Conservation (phyloP, 2,329 filamentous ascomycete genomes). For the Sarocladium strictum region DNA sequence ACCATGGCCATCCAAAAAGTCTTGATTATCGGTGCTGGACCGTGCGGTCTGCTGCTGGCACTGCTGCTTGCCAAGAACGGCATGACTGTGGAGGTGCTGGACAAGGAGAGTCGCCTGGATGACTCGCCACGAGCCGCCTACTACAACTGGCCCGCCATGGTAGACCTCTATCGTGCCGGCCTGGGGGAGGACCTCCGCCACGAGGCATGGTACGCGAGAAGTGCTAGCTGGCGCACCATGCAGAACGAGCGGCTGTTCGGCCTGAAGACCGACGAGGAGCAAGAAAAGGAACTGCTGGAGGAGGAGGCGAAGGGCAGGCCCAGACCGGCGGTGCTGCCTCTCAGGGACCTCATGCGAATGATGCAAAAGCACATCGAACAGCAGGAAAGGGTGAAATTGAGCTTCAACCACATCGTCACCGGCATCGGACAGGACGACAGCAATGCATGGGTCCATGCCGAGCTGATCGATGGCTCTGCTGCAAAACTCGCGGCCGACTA, state of each 20-base stretch:
- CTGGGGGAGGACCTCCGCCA: slow-evolving; percentile 11
- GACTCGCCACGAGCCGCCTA: slow-evolving; percentile 12
- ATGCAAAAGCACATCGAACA: neutral
- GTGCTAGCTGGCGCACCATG: neutral
- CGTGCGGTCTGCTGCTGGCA: slow-evolving; percentile 18
- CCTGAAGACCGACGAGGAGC: neutral
- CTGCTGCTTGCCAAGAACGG: slow-evolving; percentile 18
- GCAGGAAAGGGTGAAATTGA: neutral
- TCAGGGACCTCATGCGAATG: neutral
- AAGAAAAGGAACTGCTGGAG: neutral
- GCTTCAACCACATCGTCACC: slow-evolving; percentile 34
- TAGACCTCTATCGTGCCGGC: slow-evolving; percentile 10
- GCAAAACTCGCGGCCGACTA: slow-evolving; percentile 42
- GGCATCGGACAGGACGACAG: slow-evolving; percentile 39
- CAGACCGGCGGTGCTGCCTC: too few species aligned
- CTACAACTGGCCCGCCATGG: slow-evolving; percentile 11
- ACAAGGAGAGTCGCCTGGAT: neutral
- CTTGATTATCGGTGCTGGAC: slow-evolving; percentile 22
- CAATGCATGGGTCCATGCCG: slow-evolving; percentile 38
- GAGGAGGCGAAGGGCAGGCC: neutral
- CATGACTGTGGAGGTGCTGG: slow-evolving; percentile 14
- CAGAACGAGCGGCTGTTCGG: neutral
- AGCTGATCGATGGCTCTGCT: slow-evolving; percentile 20
- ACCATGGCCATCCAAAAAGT: too few species aligned
- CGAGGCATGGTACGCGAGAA: neutral